These are phyloP conservation scores for Parascedosporium putredinis DNA, from an alignment of 2,329 filamentous ascomycete species.

Conservation along the genomic window DNA sequence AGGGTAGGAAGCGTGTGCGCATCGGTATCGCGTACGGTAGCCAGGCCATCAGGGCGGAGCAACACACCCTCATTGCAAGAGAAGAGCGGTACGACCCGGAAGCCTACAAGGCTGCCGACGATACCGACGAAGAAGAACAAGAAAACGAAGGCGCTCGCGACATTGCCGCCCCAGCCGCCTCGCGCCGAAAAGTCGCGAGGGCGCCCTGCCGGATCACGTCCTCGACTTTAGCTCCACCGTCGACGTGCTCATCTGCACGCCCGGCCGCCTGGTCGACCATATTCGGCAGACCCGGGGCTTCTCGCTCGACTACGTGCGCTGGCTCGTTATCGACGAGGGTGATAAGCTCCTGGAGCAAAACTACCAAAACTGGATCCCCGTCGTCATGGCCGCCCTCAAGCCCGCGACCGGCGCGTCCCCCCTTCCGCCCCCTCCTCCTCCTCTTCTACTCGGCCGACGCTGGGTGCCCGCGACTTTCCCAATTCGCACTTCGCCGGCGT, in stretches of 20 bases:
- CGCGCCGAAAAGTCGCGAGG: constrained; percentile 14
- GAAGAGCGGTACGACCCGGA: constrained; percentile 53
- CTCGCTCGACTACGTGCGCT: constrained; percentile 64
- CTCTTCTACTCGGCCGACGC: background rate
- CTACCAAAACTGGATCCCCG: constrained; percentile 80
- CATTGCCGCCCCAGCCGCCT: constrained; percentile 26
- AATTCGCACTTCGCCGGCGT: constrained; percentile 44
- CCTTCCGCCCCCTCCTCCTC: no score
- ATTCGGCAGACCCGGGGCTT: constrained; percentile 77
- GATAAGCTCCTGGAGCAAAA: constrained; percentile 85
- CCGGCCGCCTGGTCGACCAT: constrained; percentile 85
- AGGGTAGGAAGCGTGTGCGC: constrained; percentile 55
- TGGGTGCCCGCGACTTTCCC: constrained; percentile 22
- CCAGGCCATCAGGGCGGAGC: constrained; percentile 59
- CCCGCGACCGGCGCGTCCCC: no score
- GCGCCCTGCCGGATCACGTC: constrained; percentile 49
- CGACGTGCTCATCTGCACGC: constrained; percentile 84
- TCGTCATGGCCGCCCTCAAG: constrained; percentile 45
- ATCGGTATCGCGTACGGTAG: constrained; percentile 78
- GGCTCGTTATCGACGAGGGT: constrained; percentile 89
- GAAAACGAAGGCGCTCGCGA: no score
- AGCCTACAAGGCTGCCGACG: constrained; percentile 35
- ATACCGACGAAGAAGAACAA: constrained; percentile 20
- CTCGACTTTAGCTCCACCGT: constrained; percentile 59
- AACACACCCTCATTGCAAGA: constrained; percentile 35